Evolutionary conservation across 495 filamentous ascomycete genomes (phyloP).

Genomic region (Penicillium desertorum): DNA sequence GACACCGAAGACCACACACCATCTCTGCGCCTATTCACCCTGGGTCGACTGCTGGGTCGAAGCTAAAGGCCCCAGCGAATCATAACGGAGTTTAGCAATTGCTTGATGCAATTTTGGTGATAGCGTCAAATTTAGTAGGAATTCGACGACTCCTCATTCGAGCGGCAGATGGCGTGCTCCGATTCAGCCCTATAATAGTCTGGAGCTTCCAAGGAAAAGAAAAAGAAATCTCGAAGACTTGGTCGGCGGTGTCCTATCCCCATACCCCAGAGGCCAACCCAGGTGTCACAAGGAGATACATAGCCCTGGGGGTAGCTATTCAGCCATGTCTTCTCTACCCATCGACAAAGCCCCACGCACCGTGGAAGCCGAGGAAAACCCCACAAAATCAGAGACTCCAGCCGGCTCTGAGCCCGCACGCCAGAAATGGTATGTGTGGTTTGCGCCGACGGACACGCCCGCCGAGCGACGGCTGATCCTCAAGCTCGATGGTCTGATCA

Average conservation of each 20-base stretch:
- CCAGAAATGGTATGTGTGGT: slow-evolving; percentile 46
- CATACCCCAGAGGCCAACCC: background rate
- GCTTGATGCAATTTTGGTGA: slow-evolving; percentile 9
- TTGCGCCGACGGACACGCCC: slow-evolving; percentile 35
- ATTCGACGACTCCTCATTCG: slow-evolving; percentile 4
- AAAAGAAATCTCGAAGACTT: background rate
- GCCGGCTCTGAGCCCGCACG: slow-evolving; percentile 6
- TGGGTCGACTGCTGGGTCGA: too few species aligned
- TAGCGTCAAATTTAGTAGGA: slow-evolving; percentile 6
- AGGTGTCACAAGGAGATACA: background rate
- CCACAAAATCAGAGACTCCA: background rate
- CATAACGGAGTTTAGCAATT: slow-evolving; percentile 7
- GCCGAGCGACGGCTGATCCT: slow-evolving; percentile 43
- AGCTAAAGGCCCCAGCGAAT: background rate
- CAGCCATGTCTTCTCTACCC: background rate
- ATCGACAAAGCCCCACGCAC: slow-evolving; percentile 10
- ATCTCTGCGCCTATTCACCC: background rate
- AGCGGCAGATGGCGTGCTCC: slow-evolving; percentile 17
- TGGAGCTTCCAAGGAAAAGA: background rate
- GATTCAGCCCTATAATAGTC: background rate
- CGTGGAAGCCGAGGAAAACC: background rate
- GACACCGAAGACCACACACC: background rate
- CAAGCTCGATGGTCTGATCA: slow-evolving; percentile 41
- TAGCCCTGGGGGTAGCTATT: background rate
- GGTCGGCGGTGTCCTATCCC: background rate